A percentile compares a stretch with the other conserved stretches of the same genome.
phyloP scores from a whole-genome alignment of 169 alveolate genomes.

The Eimeria maxima region DNA sequence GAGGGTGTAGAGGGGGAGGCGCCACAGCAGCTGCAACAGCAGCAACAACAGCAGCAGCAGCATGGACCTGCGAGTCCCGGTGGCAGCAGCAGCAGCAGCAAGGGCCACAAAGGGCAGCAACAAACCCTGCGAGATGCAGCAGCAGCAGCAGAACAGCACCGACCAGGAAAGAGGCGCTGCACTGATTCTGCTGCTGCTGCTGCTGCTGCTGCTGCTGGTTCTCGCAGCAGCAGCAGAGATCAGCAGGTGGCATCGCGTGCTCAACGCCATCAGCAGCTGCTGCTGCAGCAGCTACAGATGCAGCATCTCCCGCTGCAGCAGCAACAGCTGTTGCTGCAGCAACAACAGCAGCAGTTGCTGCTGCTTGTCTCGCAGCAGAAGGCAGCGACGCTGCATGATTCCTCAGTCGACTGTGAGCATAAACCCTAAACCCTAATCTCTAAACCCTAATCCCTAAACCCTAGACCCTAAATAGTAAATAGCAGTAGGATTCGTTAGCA shows the following conservation, averaged over 20 bases:
- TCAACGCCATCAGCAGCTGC: conserved; percentile 12
- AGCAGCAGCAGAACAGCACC: conserved; percentile 8
- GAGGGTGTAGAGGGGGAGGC: neutral
- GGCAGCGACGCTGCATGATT: neutral
- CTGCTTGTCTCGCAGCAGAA: neutral
- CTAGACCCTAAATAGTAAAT: neutral
- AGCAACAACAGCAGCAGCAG: neutral
- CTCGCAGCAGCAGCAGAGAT: neutral
- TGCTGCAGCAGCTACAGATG: neutral
- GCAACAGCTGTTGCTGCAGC: neutral
- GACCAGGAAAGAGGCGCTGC: conserved; percentile 36
- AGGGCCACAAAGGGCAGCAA: neutral
- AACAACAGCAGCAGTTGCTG: neutral
- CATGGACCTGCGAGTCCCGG: too few relatives aligned
- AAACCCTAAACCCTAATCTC: neutral
- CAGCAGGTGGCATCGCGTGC: neutral
- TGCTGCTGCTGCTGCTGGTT: neutral
- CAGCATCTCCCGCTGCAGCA: neutral
- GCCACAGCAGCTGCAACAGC: neutral
- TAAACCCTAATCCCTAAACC: neutral
- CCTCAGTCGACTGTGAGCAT: neutral
- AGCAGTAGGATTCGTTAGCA: neutral
- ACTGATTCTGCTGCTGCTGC: conserved; percentile 16
- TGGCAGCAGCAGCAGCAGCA: conserved; percentile 8
- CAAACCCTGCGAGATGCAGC: neutral